Percentiles rank a stretch among this genome's conserved stretches.
Evolutionary conservation across 768 basidiomycete genomes (phyloP).

Genomic region (Russula earlei): DNA sequence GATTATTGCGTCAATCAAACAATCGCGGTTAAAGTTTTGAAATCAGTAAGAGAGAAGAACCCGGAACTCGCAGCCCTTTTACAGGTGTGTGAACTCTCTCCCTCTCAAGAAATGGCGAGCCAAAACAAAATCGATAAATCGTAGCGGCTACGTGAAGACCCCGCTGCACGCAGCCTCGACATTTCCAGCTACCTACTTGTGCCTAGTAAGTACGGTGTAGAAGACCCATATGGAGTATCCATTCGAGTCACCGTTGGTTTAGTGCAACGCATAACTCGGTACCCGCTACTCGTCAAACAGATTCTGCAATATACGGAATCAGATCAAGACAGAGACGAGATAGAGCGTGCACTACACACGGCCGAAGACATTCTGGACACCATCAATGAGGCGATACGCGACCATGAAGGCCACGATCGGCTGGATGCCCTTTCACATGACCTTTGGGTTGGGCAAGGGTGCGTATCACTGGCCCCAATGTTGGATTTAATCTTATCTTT

Average conservation of each 20-base stretch:
- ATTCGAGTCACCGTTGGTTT: neutral
- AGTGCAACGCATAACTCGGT: conserved; percentile 96
- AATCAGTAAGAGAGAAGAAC: conserved; percentile 61
- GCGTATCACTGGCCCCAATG: conserved; percentile 18
- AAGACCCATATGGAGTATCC: neutral
- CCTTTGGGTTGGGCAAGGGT: conserved; percentile 86
- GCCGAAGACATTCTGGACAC: conserved; percentile 65
- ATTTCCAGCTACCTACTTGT: conserved; percentile 83
- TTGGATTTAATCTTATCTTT: neutral
- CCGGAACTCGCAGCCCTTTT: conserved; percentile 55
- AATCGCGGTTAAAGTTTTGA: conserved; percentile 65
- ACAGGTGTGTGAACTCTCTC: conserved; percentile 36
- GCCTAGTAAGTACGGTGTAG: conserved; percentile 67
- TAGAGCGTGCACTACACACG: conserved; percentile 46
- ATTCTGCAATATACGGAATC: conserved; percentile 73
- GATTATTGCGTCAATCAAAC: conserved; percentile 88
- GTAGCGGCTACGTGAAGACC: conserved; percentile 69
- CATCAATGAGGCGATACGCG: conserved; percentile 85
- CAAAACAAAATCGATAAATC: neutral
- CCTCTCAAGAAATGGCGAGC: neutral
- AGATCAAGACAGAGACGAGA: conserved; percentile 47
- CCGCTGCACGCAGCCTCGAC: conserved; percentile 71
- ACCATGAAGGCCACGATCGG: conserved; percentile 73
- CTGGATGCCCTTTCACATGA: conserved; percentile 64
- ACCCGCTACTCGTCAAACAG: conserved; percentile 84